Base-by-base conservation (phyloP, 352 stramenopile genomes). In the Globisporangium recalcitrans region DNA sequence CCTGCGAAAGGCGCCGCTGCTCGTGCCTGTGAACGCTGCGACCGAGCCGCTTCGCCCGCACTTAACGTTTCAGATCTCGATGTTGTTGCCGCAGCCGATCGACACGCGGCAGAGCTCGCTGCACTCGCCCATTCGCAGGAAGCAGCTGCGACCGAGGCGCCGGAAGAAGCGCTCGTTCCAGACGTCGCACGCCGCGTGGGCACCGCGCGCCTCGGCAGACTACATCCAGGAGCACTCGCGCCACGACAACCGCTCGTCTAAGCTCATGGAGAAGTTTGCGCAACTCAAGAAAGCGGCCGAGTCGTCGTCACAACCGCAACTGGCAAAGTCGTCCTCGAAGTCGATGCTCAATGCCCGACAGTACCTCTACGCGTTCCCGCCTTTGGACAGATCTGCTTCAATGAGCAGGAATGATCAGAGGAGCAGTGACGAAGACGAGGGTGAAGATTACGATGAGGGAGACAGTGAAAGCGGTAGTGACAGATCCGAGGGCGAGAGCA, bases 11-110 rank as follows among this genome's bases (percentile, higher is more conserved):
- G 40, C 16, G 48, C 60, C 60, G 9, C n/a, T 62, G 26, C 29
- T 63, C 40, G 22, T 52, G 29, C 57, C 42, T 1, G 61, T 67
- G 11, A 75, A 82, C n/a, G 68, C 71, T 14, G 69, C 63, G 8
- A 74, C 74, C 0, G 66, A 62, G 36, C 62, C 76, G 16, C 69
- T 89, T 19, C 75, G 68, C 8, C 64, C 72, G 24, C 68, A 75
- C 36, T 58, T 89, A n/a, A 90, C 78, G 29, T 85, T 83, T 32
- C 72, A 90, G 60, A 84, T 90, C 32, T 82, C 73, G 46, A 81
- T 84, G 74, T 38, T 90, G 26, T 69, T 89, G 19, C 80, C 80
- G 11, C 46, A 61, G 9, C 77, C 80, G 3, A 61, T 87, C 11
- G 74, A 87, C 54, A 69, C 64, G 13, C 67, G 78, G 11, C 78